Evolutionary conservation across 139 green algal species (phyloP).

Genomic region (Chlamydomonas sp.): DNA sequence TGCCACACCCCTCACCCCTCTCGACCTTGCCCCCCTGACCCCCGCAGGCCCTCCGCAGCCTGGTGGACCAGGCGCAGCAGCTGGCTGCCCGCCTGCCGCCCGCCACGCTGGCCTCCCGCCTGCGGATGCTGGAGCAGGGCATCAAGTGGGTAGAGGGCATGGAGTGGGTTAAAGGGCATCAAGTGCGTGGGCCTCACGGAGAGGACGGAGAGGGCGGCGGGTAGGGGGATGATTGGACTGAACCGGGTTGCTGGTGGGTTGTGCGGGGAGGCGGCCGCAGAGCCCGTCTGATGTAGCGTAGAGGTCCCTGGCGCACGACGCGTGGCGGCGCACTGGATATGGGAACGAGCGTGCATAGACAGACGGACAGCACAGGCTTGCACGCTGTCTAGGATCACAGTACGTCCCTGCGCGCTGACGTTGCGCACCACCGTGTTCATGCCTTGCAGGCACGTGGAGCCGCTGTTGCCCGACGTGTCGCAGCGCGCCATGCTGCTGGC

Average conservation of each 20-base stretch:
- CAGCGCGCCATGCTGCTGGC: conserved; percentile 78
- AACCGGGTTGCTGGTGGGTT: neutral
- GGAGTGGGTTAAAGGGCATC: neutral
- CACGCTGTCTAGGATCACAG: too few species aligned
- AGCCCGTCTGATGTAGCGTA: neutral
- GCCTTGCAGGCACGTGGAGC: conserved; percentile 46
- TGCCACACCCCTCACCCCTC: neutral
- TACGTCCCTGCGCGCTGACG: neutral
- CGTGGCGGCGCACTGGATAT: neutral
- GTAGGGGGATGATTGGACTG: neutral
- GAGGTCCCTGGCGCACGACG: neutral
- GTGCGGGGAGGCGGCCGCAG: neutral
- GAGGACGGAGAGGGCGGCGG: neutral
- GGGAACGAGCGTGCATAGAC: neutral
- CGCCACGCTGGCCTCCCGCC: conserved; percentile 74
- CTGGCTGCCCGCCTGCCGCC: conserved; percentile 72
- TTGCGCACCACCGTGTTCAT: neutral
- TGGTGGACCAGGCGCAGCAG: conserved; percentile 51
- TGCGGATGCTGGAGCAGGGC: conserved; percentile 77
- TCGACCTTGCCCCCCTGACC: neutral
- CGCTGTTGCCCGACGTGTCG: conserved; percentile 61
- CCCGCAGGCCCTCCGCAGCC: neutral
- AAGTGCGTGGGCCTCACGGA: neutral
- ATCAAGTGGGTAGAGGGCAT: conserved; percentile 12
- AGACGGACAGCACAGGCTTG: too few species aligned